Evolutionary conservation across 805 yeast genomes (phyloP).

Genomic region (Lachancea dasiensis): DNA sequence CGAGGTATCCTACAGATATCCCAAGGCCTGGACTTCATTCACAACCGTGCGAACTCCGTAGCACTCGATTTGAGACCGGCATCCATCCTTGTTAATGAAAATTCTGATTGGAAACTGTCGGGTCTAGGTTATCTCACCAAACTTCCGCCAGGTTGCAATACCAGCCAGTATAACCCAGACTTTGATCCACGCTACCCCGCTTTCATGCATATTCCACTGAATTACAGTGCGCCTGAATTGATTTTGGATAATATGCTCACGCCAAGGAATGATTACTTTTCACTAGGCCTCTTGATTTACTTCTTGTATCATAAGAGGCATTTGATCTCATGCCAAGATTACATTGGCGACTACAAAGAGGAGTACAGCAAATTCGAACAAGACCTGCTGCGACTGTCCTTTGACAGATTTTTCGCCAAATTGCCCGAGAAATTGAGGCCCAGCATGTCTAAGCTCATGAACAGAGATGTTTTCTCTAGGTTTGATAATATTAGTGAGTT

Average conservation of each 20-base stretch:
- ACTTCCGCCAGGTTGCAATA: conserved; percentile 44
- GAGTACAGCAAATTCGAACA: conserved; percentile 45
- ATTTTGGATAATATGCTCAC: conserved; percentile 58
- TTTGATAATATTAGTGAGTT: conserved; percentile 49
- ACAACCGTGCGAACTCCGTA: conserved; percentile 63
- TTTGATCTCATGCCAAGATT: conserved; percentile 45
- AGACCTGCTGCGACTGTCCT: conserved; percentile 36
- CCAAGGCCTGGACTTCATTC: conserved; percentile 77
- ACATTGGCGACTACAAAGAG: conserved; percentile 55
- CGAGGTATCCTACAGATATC: conserved; percentile 78
- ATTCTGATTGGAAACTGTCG: conserved; percentile 89
- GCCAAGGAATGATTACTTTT: conserved; percentile 73
- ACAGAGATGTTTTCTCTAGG: conserved; percentile 48
- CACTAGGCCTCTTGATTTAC: conserved; percentile 72
- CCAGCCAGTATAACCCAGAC: conserved; percentile 61
- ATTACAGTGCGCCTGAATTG: conserved; percentile 82
- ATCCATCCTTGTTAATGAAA: conserved; percentile 68
- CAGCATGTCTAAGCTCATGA: conserved; percentile 46
- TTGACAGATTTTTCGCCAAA: conserved; percentile 42
- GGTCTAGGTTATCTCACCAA: conserved; percentile 56
- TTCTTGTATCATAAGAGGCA: conserved; percentile 56
- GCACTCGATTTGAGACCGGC: conserved; percentile 77
- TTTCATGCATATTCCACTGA: conserved; percentile 62
- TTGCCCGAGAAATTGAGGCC: conserved; percentile 51
- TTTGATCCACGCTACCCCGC: conserved; percentile 70